Conservation (phyloP, 495 filamentous ascomycete species). For the Chaetomium cochliodes region DNA sequence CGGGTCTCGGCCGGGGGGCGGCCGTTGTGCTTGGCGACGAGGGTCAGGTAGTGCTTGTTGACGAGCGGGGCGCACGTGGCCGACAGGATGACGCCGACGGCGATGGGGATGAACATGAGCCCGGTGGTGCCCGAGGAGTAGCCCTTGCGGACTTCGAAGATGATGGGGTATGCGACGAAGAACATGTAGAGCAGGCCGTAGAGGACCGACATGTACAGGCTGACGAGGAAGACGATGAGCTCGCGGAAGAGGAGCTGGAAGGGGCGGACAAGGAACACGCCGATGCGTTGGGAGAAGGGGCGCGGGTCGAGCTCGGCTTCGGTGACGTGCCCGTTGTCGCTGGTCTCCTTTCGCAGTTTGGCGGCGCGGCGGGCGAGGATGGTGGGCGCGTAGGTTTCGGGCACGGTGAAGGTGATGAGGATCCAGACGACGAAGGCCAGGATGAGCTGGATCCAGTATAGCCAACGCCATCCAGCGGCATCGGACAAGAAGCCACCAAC, state of each 20-base stretch:
- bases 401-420: conserved; percentile 74
- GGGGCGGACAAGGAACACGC: conserved; percentile 68
- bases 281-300: conserved; percentile 60
- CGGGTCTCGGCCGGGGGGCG: conserved; percentile 72
- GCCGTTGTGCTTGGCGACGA: conserved; percentile 58
- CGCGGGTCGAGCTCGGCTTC: conserved; percentile 70
- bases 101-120: conserved; percentile 77
- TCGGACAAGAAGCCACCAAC: conserved; percentile 73
- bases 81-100: conserved; percentile 62
- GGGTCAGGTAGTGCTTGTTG: conserved; percentile 72
- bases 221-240: conserved; percentile 74
- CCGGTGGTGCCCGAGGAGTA: conserved; percentile 70
- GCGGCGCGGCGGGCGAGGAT: conserved; percentile 63
- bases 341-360: conserved; percentile 66
- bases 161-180: conserved; percentile 75
- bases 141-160: conserved; percentile 73
- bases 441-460: conserved; percentile 83
- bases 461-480: conserved; percentile 73
- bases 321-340: conserved; percentile 63
- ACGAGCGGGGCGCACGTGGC: conserved; percentile 67
- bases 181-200: conserved; percentile 83
- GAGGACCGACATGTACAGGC: conserved; percentile 74
- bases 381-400: conserved; percentile 75
- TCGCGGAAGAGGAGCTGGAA: conserved; percentile 79
- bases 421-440: conserved; percentile 63